Conservation (phyloP, 352 stramenopile species). For the Thraustochytrium striatum region DNA sequence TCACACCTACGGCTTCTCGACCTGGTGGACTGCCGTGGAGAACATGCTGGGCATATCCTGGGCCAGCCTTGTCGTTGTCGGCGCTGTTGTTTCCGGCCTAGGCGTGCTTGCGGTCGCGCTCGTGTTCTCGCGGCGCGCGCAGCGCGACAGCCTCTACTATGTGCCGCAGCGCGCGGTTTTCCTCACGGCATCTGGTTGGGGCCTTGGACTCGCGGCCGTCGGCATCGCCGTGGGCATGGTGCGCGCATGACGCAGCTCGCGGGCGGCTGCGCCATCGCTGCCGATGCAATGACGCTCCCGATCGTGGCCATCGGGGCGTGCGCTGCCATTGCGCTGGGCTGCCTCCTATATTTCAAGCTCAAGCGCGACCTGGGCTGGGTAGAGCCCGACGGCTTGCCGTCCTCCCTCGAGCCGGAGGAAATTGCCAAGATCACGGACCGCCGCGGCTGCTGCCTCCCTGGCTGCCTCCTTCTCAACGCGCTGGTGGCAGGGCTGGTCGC, state of each 20-base stretch:
- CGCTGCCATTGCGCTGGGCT: too few relatives aligned
- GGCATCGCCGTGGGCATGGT: neutral
- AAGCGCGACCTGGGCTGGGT: neutral
- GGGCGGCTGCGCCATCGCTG: too few relatives aligned
- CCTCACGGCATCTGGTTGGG: neutral
- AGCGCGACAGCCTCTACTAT: slow-evolving; percentile 9
- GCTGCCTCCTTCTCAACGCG: slow-evolving; percentile 3
- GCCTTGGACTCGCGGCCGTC: neutral
- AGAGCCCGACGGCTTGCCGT: neutral
- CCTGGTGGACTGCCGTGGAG: slow-evolving; percentile 20
- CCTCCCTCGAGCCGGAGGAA: neutral
- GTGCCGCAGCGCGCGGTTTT: neutral
- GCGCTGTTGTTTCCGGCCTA: neutral
- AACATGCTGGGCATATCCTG: neutral
- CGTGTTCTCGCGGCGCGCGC: slow-evolving; percentile 4
- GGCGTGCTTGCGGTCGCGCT: neutral
- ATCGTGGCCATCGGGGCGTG: too few relatives aligned
- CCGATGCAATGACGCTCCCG: too few relatives aligned
- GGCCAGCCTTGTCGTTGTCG: neutral
- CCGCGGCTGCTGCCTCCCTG: neutral
- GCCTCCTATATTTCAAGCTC: neutral
- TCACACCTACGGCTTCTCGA: slow-evolving; percentile 31
- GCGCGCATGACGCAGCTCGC: too few relatives aligned
- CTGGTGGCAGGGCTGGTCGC: neutral
- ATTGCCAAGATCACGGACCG: neutral